Evolutionary conservation across 768 basidiomycete species (phyloP), one percentile per base, ranked within the genome.

Genomic region (Boletus sp.): DNA sequence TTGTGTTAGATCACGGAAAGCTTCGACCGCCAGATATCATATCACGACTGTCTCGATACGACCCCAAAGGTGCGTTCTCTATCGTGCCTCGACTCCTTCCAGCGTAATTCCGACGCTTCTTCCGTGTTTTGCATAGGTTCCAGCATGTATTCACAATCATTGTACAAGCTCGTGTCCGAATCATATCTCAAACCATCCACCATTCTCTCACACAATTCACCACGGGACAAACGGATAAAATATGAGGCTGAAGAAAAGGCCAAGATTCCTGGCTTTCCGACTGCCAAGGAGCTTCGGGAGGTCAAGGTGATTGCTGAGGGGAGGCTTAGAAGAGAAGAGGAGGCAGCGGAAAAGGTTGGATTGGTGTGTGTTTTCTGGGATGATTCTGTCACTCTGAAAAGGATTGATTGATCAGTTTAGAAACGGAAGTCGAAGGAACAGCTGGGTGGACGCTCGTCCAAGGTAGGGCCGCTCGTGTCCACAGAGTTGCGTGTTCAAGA

Each of bases 1-100:
- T 84, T 11, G 75, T 96, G 27, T 74, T 96, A 50, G 84, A 93
- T 64, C 87, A 93, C 64, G 95, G 95, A 35, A 95, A 93, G 69
- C 79, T 96, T 63, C 83, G 83, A 45, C 79, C 85, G 4, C 83
- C 82, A 62, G 87, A 93, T 52, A 83, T 96, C 44, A 59, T 88
- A 25, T 72, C 76, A 17, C 69, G 72, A 38, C 69, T 86, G 29
- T 77, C 80, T 10, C 71, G 74, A 15, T 72, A 71, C 53, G 83
- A 89, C 60, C 67, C 76, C 13, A 87, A 86, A 73, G 74, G 90
- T 88, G 63, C 56, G 69, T 55, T 17, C 46, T 46, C 25, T 63
- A 52, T 62, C 57, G 45, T 56, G 64, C 37, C 30, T 29, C 53
- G 42, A 7, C 9, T 52, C 19, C 5, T 19, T 13, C 9, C 9